Evolutionary conservation across 345 rosid species (phyloP), one percentile per base, ranked within the genome.

Genomic region (Trapa bicornis): DNA sequence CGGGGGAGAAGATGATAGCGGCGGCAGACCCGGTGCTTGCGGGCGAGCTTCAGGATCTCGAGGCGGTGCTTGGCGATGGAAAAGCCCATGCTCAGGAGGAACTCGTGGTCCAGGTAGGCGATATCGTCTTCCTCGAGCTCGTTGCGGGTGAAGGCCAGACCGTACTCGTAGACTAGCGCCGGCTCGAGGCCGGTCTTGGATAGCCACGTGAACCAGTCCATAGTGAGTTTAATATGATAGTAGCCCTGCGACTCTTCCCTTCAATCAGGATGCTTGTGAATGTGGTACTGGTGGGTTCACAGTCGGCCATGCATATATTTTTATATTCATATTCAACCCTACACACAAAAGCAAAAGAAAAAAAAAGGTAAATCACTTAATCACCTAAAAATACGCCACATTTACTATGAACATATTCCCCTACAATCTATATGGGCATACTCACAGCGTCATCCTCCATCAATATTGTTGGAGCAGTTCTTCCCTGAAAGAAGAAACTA

Each of bases 141-240:
- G 69, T 94, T 90, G 58, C 86, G 81, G 54, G 85, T 68, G 67
- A 94, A 90, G 47, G 84, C 79, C 60, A 87, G 86, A 47, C 88
- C 85, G 63, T 90, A 94, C 65, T 94, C 97, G 68, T 94, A 87
- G 13, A 94, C 84, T 0, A 89, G 84, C 3, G 88, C 79, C 38
- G 94, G 86, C 63, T 87, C 92, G 1, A 94, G 89, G 62, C 79
- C 79, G 2, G 92, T 82, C 73, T 82, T 86, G n/a, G 97, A 83
- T 9, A 94, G 88, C 99, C 99, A 94, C 3, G 92, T 79, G 81
- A 83, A 90, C 99, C 99, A 93, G 65, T 94, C 96, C 99, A 88
- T 90, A 36, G 65, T 48, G 57, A 17, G 7, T 41, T 0, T 41
- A 41, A 8, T 22, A 22, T 22, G 29, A 22, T 22, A 22, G 29